These are phyloP conservation scores for Globisporangium iwayamae DNA, from an alignment of 352 stramenopile genomes.

Conservation along the genomic window DNA sequence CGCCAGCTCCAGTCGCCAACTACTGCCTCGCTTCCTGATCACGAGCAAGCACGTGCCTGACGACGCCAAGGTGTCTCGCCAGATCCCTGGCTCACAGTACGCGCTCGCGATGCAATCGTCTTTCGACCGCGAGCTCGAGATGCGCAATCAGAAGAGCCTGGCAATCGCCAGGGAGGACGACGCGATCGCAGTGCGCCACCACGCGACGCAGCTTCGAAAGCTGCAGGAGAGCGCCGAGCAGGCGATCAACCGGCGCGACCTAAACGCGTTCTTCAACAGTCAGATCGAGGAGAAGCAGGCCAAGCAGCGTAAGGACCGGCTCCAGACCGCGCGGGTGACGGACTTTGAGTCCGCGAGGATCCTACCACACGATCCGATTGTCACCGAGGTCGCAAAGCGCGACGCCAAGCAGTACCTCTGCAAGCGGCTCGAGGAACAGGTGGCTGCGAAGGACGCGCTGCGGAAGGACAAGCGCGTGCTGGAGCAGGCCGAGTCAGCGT, in stretches of 20 bases:
- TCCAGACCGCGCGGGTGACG: constrained; percentile 8
- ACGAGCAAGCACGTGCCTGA: constrained; percentile 22
- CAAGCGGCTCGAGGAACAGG: constrained; percentile 41
- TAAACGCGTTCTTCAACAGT: constrained; percentile 45
- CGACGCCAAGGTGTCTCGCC: constrained; percentile 10
- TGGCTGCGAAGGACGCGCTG: constrained; percentile 37
- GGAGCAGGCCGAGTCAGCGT: constrained; percentile 56
- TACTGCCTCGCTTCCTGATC: constrained; percentile 53
- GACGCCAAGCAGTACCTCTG: constrained; percentile 41
- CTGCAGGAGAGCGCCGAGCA: constrained; percentile 42
- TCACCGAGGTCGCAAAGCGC: constrained; percentile 26
- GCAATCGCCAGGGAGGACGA: constrained; percentile 15
- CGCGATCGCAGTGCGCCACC: constrained; percentile 21
- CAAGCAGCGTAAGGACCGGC: constrained; percentile 13
- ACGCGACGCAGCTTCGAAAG: constrained; percentile 34
- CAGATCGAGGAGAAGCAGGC: constrained; percentile 47
- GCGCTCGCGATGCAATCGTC: constrained; percentile 28
- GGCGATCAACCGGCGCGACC: constrained; percentile 30
- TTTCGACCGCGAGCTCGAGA: constrained; percentile 28
- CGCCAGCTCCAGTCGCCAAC: constrained; percentile 14
- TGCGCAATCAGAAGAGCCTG: constrained; percentile 11
- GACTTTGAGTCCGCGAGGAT: constrained; percentile 31
- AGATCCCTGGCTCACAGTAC: constrained; percentile 18
- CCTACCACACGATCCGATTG: constrained; percentile 34
- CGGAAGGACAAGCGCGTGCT: constrained; percentile 31